Evolutionary conservation across 371 early-diverging fungal genomes (phyloP).

Genomic region (Mucor indicus): DNA sequence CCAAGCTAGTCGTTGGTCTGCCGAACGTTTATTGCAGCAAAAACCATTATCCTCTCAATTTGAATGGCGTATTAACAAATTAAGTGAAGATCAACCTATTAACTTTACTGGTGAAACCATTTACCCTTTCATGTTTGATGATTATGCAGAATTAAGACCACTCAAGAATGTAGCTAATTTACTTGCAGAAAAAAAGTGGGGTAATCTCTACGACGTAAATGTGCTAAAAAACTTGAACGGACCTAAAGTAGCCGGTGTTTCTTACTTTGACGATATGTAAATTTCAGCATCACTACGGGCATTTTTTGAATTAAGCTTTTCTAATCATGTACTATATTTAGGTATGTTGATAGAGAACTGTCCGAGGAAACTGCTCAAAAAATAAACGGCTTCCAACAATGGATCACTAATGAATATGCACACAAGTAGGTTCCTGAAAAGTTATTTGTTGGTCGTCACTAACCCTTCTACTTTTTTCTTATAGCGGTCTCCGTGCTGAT

Average conservation of each 20-base stretch:
- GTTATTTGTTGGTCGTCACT: neutral
- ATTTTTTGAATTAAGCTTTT: neutral
- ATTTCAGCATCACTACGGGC: neutral
- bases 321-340: constrained; percentile 3
- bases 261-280: constrained; percentile 74
- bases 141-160: constrained; percentile 61
- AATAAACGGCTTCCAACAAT: constrained; percentile 61
- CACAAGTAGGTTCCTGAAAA: constrained; percentile 53
- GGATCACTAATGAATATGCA: constrained; percentile 75
- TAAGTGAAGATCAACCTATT: constrained; percentile 28
- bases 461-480: neutral
- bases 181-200: constrained; percentile 61
- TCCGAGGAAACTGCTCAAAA: constrained; percentile 61
- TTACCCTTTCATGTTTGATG: constrained; percentile 77
- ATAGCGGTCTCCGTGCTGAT: constrained; percentile 56
- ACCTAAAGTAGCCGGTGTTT: constrained; percentile 66
- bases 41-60: constrained; percentile 45
- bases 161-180: constrained; percentile 61
- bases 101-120: constrained; percentile 65
- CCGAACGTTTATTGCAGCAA: constrained; percentile 54
- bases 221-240: constrained; percentile 44
- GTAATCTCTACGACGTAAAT: constrained; percentile 54
- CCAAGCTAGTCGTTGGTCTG: constrained; percentile 64
- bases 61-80: constrained; percentile 47
- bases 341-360: constrained; percentile 61